Evolutionary conservation across 257 asterid genomes (phyloP).

Genomic region (Solanum piurae): DNA sequence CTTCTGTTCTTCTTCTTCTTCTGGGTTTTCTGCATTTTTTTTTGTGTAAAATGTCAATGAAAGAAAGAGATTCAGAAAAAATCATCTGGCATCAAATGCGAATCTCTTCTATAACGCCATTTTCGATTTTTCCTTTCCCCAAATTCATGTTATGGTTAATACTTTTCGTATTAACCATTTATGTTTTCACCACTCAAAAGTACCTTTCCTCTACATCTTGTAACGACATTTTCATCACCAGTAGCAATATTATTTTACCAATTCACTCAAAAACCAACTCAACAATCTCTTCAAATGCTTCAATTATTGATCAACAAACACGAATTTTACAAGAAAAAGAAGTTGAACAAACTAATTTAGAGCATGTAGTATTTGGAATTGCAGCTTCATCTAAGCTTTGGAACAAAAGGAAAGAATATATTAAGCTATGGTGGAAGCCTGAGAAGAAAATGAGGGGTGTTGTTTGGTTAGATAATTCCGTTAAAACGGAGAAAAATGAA

Average conservation of each 20-base stretch:
- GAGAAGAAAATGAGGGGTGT: constrained; percentile 44
- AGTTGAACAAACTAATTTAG: not conserved
- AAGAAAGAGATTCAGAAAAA: constrained; percentile 49
- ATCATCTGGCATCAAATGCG: constrained; percentile 57
- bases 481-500: constrained; percentile 18
- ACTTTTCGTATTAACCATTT: constrained; percentile 39
- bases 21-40: not conserved
- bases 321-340: not conserved
- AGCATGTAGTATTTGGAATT: constrained; percentile 13
- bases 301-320: not conserved
- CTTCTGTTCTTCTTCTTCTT: not conserved
- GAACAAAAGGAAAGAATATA: constrained; percentile 1
- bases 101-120: constrained; percentile 7
- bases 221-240: constrained; percentile 19
- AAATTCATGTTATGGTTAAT: constrained; percentile 56
- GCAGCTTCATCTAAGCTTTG: constrained; percentile 12
- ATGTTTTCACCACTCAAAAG: constrained; percentile 33
- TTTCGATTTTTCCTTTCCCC: constrained; percentile 23
- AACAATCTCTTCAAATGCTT: not conserved
- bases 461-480: constrained; percentile 60
- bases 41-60: constrained; percentile 11
- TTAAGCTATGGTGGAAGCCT: constrained; percentile 60
- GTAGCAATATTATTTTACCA: not conserved
- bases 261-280: not conserved
- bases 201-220: constrained; percentile 32